phyloP scores from a whole-genome alignment of 768 basidiomycete species.

The Podaxis mareebaensis region DNA sequence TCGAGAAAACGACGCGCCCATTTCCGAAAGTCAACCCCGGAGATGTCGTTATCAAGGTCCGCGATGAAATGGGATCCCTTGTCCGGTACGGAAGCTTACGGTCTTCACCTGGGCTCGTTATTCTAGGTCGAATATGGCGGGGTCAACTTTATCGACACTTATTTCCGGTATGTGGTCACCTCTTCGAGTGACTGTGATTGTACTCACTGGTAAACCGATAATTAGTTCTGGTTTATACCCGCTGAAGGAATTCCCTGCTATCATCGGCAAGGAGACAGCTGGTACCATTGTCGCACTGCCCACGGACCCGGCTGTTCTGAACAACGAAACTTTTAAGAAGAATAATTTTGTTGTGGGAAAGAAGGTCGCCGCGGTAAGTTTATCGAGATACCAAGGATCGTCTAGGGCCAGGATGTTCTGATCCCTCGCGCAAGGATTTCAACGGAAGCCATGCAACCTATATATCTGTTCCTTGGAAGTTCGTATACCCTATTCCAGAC shows the following conservation, averaged over 20 bases:
- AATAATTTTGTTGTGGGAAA: constrained; percentile 68
- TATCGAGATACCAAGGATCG: background rate
- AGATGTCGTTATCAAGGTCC: constrained; percentile 56
- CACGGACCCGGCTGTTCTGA: constrained; percentile 58
- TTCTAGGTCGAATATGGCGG: constrained; percentile 70
- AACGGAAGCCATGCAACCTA: constrained; percentile 70
- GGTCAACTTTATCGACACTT: constrained; percentile 88
- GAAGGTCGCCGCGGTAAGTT: constrained; percentile 67
- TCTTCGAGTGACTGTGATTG: background rate
- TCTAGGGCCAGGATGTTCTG: background rate
- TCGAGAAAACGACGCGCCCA: constrained; percentile 66
- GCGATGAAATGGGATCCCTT: background rate
- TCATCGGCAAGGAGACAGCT: constrained; percentile 76
- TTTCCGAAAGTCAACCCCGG: constrained; percentile 63
- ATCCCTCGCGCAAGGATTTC: constrained; percentile 35
- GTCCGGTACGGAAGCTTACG: background rate
- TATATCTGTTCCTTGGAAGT: constrained; percentile 61
- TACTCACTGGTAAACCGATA: background rate
- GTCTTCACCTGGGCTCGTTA: background rate
- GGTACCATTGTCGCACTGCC: constrained; percentile 80
- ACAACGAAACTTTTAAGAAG: constrained; percentile 62
- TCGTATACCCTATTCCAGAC: constrained; percentile 65
- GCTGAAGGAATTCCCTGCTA: constrained; percentile 55
- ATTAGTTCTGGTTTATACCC: constrained; percentile 66
- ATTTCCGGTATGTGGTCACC: constrained; percentile 55